Evolutionary conservation across 805 yeast genomes (phyloP), one percentile per base, ranked within the genome.

Genomic region (Saccharomycopsis fibuligera): DNA sequence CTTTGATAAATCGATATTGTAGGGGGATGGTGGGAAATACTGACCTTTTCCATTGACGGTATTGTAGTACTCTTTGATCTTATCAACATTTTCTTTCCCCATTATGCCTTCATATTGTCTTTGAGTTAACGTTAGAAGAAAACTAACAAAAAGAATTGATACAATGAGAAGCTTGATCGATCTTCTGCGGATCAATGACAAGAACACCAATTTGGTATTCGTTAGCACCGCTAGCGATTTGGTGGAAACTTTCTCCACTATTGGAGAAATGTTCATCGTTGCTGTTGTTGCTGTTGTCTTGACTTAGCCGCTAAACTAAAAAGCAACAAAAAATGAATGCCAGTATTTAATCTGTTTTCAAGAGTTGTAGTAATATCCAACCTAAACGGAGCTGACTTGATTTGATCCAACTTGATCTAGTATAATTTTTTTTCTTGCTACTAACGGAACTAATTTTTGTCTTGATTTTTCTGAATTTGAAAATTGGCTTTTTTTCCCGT

Each of bases 41-140:
- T 48, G 30, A 16, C 44, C 37, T 25, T 44, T 36, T 24, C 41
- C 12, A 35, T 44, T 42, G 4, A 39, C 12, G 12, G 49, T 29
- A 19, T 50, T 50, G 31, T 50, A 48, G 31, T 46, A 46, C 9
- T 50, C 53, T 19, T 36, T 44, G 14, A 50, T 12, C 14, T 42
- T 25, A 23, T n/a, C 23, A 23, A 46, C 49, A 35, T 50, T 44
- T 31, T 50, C 46, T 27, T 44, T 50, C n/a, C 53, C 53, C 14
- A 50, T 21, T 3, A 45, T 41, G 12, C 27, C 16, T 17, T 42
- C 44, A 33, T 50, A 50, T 27, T 42, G 33, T 5, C 22, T 21
- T 27, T 47, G 48, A 17, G 47, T 40, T 14, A 50, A 19, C 21
- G 31, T 24, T 12, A 37, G 22, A 27, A 47, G 36, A 12, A 47